phyloP scores from a whole-genome alignment of 768 basidiomycete genomes.

The Zangia roseola region DNA sequence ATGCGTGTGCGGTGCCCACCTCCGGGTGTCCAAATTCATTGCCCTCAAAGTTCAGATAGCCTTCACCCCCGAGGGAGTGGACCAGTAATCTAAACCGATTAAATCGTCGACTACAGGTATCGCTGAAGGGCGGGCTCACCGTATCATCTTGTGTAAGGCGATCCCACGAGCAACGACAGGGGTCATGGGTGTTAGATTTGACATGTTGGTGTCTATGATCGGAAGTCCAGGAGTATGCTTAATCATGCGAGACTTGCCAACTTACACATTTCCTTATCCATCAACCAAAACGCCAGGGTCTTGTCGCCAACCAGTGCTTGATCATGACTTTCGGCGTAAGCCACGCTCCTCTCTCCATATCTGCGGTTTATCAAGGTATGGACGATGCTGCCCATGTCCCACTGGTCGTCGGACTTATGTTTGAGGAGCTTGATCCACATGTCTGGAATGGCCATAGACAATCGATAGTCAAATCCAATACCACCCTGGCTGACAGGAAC shows the following conservation, averaged over 20 bases:
- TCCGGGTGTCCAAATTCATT: constrained; percentile 99
- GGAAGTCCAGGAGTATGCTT: background rate
- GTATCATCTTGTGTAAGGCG: constrained; percentile 95
- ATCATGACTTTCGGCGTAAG: constrained; percentile 95
- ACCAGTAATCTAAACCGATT: constrained; percentile 65
- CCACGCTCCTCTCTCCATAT: constrained; percentile 86
- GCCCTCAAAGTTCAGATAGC: constrained; percentile 96
- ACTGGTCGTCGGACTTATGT: constrained; percentile 81
- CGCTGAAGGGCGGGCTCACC: constrained; percentile 48
- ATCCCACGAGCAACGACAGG: constrained; percentile 85
- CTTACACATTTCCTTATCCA: constrained; percentile 99
- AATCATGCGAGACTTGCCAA: constrained; percentile 6
- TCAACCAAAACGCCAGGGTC: constrained; percentile 98
- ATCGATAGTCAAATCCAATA: constrained; percentile 95
- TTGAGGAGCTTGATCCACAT: constrained; percentile 99
- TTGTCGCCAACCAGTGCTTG: constrained; percentile 99
- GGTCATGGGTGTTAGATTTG: constrained; percentile 78
- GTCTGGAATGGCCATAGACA: constrained; percentile 98
- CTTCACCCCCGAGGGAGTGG: constrained; percentile 93
- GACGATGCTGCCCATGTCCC: constrained; percentile 85
- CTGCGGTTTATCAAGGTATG: constrained; percentile 90
- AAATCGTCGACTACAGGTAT: background rate
- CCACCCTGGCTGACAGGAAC: constrained; percentile 78
- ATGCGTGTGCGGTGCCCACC: constrained; percentile 38
- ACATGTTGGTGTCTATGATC: constrained; percentile 86